Evolutionary conservation across 2,329 filamentous ascomycete species (phyloP).

Genomic region (Colletotrichum echinochloae): DNA sequence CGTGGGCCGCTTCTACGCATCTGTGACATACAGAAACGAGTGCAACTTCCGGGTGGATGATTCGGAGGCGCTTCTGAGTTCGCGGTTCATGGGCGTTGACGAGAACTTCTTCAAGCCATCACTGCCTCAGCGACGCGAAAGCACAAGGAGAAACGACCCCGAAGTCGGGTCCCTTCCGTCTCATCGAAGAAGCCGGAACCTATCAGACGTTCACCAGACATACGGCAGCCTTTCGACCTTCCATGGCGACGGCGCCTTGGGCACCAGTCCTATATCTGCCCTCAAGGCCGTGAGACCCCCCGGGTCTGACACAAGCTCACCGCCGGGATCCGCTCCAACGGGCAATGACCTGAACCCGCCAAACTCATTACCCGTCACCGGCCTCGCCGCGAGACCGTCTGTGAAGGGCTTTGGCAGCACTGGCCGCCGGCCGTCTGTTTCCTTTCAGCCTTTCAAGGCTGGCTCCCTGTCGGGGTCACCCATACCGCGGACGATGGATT

Average conservation of each 20-base stretch:
- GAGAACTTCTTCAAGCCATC: slow-evolving; percentile 89
- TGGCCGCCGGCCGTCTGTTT: slow-evolving; percentile 82
- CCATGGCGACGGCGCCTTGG: slow-evolving; percentile 80
- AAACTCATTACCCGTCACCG: slow-evolving; percentile 66
- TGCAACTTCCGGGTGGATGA: slow-evolving; percentile 94
- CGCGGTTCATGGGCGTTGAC: slow-evolving; percentile 91
- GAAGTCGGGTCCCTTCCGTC: slow-evolving; percentile 83
- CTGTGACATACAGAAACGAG: slow-evolving; percentile 86
- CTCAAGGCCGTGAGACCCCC: slow-evolving; percentile 75
- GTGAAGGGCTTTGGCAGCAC: slow-evolving; percentile 63
- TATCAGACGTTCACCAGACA: slow-evolving; percentile 77
- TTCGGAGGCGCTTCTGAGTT: slow-evolving; percentile 89
- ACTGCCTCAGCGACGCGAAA: slow-evolving; percentile 66
- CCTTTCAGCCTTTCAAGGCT: slow-evolving; percentile 96
- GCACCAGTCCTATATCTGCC: slow-evolving; percentile 88
- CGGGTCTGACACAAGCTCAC: slow-evolving; percentile 73
- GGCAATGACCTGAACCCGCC: slow-evolving; percentile 60
- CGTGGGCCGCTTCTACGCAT: slow-evolving; percentile 83
- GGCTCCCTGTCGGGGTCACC: slow-evolving; percentile 94
- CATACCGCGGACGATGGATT: slow-evolving; percentile 60
- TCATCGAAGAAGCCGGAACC: slow-evolving; percentile 60
- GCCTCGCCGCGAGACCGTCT: slow-evolving; percentile 48
- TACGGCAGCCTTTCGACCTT: slow-evolving; percentile 94
- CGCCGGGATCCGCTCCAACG: slow-evolving; percentile 63
- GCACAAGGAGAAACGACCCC: slow-evolving; percentile 48